Base-by-base conservation (phyloP, 1,284 basidiomycete genomes). In the Takashimella koratensis region DNA sequence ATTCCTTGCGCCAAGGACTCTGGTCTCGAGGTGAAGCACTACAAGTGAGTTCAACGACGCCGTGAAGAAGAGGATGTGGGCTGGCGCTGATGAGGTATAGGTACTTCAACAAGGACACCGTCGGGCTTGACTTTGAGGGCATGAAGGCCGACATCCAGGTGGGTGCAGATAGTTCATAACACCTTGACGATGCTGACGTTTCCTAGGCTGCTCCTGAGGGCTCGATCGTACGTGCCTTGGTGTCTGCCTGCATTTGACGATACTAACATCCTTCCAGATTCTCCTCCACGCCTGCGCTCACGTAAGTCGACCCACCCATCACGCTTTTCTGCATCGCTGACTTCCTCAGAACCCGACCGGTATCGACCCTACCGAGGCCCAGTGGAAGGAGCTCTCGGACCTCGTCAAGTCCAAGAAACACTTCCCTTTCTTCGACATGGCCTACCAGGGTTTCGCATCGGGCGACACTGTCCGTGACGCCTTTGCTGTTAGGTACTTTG, bases 261-360 rank as follows among this genome's bases (percentile, higher is more conserved):
- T 56, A 51, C 47, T 53, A 39, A 53, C 50, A 5, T 21, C 43
- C 26, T 21, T 41, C 51, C 44, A 68, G 65, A 68, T 81, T 53
- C 66, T 81, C 22, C 75, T 82, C 22, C 80, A 81, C 67, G 80
- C 80, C 20, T 81, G 79, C 65, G 77, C 79, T 22, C 80, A 80
- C 57, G 68, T 66, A 23, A 46, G 65, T 61, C 21, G 23, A 41
- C 49, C 68, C 75, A 73, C n/a, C 77, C 75, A 21, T 72, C 16
- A 39, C 26, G 41, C 6, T 10, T 12, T 16, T 13, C n/a, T n/a
- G n/a, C n/a, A n/a, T n/a, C n/a, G 41, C 3, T 96, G 92, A 76
- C 90, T 8, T 8, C 30, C 92, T n/a, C 92, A 98, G 82, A 99
- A 99, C 79, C 96, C 96, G 3, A 97, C 95, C 43, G 93, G 96